Conservation (phyloP, 257 asterid genomes). For the Primulina tabacum region DNA sequence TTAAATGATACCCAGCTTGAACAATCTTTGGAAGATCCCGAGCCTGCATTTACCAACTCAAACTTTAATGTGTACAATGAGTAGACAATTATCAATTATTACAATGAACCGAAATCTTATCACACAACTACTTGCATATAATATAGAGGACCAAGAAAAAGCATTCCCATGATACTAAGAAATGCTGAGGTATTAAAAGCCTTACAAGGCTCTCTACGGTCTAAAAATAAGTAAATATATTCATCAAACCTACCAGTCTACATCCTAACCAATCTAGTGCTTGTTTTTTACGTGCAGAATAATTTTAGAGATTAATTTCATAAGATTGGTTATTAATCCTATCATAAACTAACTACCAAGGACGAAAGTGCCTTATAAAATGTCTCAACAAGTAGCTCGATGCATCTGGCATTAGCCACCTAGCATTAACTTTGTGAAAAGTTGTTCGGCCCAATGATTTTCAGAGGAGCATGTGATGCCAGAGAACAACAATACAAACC, state of each 20-base stretch:
- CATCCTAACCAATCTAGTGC: not conserved
- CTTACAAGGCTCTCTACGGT: not conserved
- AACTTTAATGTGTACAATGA: conserved; percentile 10
- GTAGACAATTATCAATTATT: not conserved
- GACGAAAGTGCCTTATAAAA: not conserved
- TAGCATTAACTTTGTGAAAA: not conserved
- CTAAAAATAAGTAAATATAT: not conserved
- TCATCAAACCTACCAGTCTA: not conserved
- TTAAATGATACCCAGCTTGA: conserved; percentile 77
- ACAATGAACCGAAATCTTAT: not conserved
- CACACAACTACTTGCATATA: not conserved
- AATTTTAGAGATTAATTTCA: not conserved
- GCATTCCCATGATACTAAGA: not conserved
- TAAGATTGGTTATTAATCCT: not conserved
- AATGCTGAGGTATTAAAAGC: not conserved
- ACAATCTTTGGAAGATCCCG: conserved; percentile 87
- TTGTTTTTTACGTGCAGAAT: not conserved
- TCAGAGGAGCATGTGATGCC: not conserved
- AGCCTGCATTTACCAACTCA: conserved; percentile 55
- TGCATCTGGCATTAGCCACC: not conserved
- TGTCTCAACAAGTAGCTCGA: not conserved
- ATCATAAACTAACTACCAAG: not conserved
- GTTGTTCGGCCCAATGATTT: not conserved
- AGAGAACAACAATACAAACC: not conserved
- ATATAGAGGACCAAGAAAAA: not conserved